A percentile compares a stretch with the other conserved stretches of the same genome.
Evolutionary conservation across 228 moss, liverwort and hornwort genomes (phyloP).

Genomic region (Sphagnum fallax): DNA sequence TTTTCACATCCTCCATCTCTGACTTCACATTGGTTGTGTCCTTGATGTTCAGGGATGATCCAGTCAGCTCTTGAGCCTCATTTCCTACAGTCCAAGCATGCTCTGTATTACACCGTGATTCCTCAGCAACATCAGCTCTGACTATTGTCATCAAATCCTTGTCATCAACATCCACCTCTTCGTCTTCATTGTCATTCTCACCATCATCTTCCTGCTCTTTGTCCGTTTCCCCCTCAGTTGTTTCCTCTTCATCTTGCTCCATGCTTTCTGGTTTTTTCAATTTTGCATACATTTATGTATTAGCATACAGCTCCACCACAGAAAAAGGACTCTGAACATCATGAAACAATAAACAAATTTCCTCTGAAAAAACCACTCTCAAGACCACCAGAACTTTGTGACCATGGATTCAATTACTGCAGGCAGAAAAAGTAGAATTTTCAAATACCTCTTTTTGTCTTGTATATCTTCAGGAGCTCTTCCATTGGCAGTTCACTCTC

Average conservation of each 20-base stretch:
- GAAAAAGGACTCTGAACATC: too few relatives aligned
- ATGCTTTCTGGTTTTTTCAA: slow-evolving; percentile 1
- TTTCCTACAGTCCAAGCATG: neutral
- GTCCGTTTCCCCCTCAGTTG: slow-evolving; percentile 12
- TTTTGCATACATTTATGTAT: too few relatives aligned
- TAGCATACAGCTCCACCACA: too few relatives aligned
- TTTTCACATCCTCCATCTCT: neutral
- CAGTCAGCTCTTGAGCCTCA: too few relatives aligned
- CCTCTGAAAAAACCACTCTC: too few relatives aligned
- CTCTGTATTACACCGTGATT: neutral
- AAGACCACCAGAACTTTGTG: too few relatives aligned
- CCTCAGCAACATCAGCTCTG: neutral
- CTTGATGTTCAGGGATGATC: neutral
- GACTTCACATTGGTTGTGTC: neutral
- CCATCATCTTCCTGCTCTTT: slow-evolving; percentile 12
- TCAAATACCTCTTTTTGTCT: slow-evolving; percentile 47
- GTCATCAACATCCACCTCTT: neutral
- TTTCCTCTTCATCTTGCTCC: slow-evolving; percentile 12
- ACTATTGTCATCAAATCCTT: too few relatives aligned
- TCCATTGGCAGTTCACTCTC: slow-evolving; percentile 80
- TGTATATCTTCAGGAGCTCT: slow-evolving; percentile 63
- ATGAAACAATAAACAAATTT: too few relatives aligned
- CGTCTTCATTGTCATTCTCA: slow-evolving; percentile 1
- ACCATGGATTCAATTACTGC: too few relatives aligned
- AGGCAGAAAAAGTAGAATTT: neutral